Base-by-base conservation (phyloP, 2,329 filamentous ascomycete species). In the Chrysosporium keratinophilum region DNA sequence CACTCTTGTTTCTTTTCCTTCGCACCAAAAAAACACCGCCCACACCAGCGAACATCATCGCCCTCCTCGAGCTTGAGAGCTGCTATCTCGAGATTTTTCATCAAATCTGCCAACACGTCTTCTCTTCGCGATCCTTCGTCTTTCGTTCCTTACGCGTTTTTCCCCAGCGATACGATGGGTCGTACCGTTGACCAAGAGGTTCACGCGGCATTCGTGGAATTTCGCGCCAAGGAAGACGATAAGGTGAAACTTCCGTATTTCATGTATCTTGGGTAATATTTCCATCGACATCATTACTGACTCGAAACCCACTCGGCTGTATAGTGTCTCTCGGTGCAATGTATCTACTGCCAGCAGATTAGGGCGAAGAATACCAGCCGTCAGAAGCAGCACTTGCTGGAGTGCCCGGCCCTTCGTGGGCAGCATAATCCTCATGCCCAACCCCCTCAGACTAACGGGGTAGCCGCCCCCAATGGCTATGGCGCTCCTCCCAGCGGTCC, bases 271-370 rank as follows among this genome's bases (percentile, higher is more conserved):
- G 54, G 52, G 59, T 71, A 72, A 69, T 69, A 70, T 68, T 67
- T 67, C 65, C 65, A 60, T 58, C 57, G 55, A 58, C 54, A 54
- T 61, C 62, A 60, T 40, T 49, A 49, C 46, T 49, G 46, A 49
- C 46, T 41, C 46, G 19, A 49, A 54, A 48, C 43, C 41, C 58
- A 60, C 59, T 57, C 58, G 59, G 50, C 54, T 58, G 49, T 49
- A 43, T 61, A 76, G 70, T 76, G 74, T 64, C 72, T 76, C 57
- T 76, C 74, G 43, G 74, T 76, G 19, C 74, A 76, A 67, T 76
- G 74, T 64, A 76, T 76, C 65, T 76, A 76, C 61, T 76, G 74
- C 58, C 74, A 76, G 61, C 73, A 76, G 63, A 75, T 75, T 55
- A 71, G 74, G 57, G 74, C 74, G 63, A 76, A 76, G 67, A 76